Base-by-base conservation (phyloP, 2,329 filamentous ascomycete genomes). In the Nannizzia gypsea region DNA sequence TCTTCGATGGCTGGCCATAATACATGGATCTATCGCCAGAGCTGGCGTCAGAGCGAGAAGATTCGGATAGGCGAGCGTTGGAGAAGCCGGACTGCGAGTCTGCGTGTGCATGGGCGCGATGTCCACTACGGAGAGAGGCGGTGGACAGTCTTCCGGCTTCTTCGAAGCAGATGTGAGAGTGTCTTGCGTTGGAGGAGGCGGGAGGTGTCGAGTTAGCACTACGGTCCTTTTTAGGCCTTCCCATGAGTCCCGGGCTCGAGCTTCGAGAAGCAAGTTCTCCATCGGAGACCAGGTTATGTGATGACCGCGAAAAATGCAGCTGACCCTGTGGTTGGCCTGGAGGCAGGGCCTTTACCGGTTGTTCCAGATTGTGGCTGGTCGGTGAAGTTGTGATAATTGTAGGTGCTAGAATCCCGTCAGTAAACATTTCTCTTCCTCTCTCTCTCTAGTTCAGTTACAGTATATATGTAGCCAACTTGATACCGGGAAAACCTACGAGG, bases 311-410 rank as follows among this genome's bases (percentile, higher is more conserved):
- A 54, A 54, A 54, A 3, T 13, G 50, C 8, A 26, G 26, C n/a
- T 54, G 50, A 13, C 20, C 3, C 2, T 31, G 50, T 3, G 15
- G 20, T 26, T 50, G 44, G 6, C 22, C 11, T 22, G 20, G 44
- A 26, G 20, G 11, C 44, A 24, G 44, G 5, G 20, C 50, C 50
- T 54, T 54, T 34, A 11, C 50, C n/a, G 44, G 15, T 28, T 59
- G 72, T 38, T 78, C 77, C 20, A 83, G 70, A 57, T 87, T 82
- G 65, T 76, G 74, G 56, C 85, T 81, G 6, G 90, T 93, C 8
- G 93, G 91, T 15, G 91, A 89, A 9, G 92, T 97, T 56, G 88
- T 96, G 72, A 97, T 93, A 70, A 97, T 97, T 20, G 80, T 79
- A 15, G 84, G 84, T 42, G 82, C 64, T 65, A 60, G 28, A 57